Percentiles rank a stretch among this genome's conserved stretches.
These are phyloP conservation scores for Cyclanthera cordifolia DNA, from an alignment of 306 rosid genomes.

Conservation along the genomic window DNA sequence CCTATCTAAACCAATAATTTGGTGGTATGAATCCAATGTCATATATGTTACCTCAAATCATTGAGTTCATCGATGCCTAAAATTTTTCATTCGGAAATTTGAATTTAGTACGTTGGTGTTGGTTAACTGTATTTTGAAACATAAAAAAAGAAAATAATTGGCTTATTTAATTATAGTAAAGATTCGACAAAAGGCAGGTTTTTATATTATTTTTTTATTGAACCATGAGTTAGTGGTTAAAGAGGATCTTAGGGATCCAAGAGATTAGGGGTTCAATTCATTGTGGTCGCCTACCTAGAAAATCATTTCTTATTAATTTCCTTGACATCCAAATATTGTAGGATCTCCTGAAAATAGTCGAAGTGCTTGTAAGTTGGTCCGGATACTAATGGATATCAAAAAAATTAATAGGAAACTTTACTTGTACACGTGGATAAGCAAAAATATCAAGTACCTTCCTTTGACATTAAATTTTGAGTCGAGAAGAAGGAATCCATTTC, in stretches of 20 bases:
- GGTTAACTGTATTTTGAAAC: neutral
- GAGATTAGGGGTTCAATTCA: too few relatives aligned
- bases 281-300: too few relatives aligned
- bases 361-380: too few relatives aligned
- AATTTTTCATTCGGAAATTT: neutral
- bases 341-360: too few relatives aligned
- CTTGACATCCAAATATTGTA: too few relatives aligned
- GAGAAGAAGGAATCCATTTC: slow-evolving; percentile 89
- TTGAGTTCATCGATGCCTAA: neutral
- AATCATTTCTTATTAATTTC: too few relatives aligned
- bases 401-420: neutral
- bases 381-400: too few relatives aligned
- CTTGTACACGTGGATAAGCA: neutral
- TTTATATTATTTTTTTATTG: too few relatives aligned
- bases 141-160: neutral
- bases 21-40: neutral
- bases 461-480: slow-evolving; percentile 87
- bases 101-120: too few relatives aligned
- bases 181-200: neutral
- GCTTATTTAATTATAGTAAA: neutral
- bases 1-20: neutral
- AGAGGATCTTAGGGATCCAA: too few relatives aligned
- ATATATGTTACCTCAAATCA: neutral
- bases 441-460: slow-evolving; percentile 54
- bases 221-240: too few relatives aligned